Percentiles rank a stretch among this genome's conserved stretches.
These are phyloP conservation scores for Phytophthora hibernalis DNA, from an alignment of 352 stramenopile species.

Conservation along the genomic window DNA sequence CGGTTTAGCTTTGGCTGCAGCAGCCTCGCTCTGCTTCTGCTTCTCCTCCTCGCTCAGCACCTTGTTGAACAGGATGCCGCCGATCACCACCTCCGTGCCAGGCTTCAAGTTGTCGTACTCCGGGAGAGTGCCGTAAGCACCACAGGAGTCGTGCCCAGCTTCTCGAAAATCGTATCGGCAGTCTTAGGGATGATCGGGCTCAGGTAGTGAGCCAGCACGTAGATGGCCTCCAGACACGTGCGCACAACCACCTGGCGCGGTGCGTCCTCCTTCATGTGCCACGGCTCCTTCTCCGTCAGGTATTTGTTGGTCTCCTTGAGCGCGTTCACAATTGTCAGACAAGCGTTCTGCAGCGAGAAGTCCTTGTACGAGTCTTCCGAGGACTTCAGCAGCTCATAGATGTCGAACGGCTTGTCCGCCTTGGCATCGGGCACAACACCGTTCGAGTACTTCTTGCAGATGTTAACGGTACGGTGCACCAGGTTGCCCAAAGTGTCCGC, in stretches of 20 bases:
- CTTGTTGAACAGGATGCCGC: slow-evolving; percentile 96
- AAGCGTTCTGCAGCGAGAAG: slow-evolving; percentile 92
- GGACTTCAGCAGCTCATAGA: slow-evolving; percentile 82
- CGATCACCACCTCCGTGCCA: slow-evolving; percentile 92
- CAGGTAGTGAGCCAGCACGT: slow-evolving; percentile 96
- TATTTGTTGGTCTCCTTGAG: slow-evolving; percentile 97
- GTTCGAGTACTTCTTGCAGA: slow-evolving; percentile 96
- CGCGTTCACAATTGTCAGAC: slow-evolving; percentile 90
- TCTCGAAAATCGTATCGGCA: slow-evolving; percentile 94
- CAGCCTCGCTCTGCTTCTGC: slow-evolving; percentile 61
- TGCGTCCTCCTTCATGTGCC: slow-evolving; percentile 96
- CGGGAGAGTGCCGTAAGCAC: slow-evolving; percentile 78
- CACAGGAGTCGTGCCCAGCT: slow-evolving; percentile 89
- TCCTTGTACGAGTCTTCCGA: slow-evolving; percentile 93
- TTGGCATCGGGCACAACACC: slow-evolving; percentile 72
- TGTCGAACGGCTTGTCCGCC: slow-evolving; percentile 83
- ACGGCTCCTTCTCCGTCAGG: slow-evolving; percentile 97
- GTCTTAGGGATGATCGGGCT: slow-evolving; percentile 94
- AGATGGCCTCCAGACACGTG: slow-evolving; percentile 97
- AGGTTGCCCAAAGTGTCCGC: slow-evolving; percentile 95
- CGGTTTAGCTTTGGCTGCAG: slow-evolving; percentile 58
- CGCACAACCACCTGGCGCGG: slow-evolving; percentile 92
- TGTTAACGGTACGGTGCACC: slow-evolving; percentile 96
- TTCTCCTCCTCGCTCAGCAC: slow-evolving; percentile 82
- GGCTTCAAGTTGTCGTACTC: slow-evolving; percentile 93